Evolutionary conservation across 2,329 filamentous ascomycete genomes (phyloP).

Genomic region (Curvularia spicifera): DNA sequence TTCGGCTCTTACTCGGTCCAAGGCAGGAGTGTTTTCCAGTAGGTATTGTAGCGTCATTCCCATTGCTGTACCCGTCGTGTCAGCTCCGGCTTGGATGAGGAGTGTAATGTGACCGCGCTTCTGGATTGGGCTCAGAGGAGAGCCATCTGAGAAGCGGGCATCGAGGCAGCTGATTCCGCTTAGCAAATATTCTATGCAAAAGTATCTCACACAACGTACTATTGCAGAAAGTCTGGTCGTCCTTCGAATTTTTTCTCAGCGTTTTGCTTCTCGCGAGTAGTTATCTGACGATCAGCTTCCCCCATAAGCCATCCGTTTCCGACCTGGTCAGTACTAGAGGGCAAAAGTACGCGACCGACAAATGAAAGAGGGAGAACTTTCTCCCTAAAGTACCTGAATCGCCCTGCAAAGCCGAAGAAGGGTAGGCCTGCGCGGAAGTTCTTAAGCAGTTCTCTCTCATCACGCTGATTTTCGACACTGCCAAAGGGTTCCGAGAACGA

Average conservation of each 20-base stretch:
- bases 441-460: conserved; percentile 47
- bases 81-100: conserved; percentile 49
- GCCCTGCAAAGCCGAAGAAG: conserved; percentile 48
- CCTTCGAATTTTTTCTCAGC: conserved; percentile 27
- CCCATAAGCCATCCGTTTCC: conserved; percentile 51
- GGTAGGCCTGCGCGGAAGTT: conserved; percentile 49
- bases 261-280: conserved; percentile 36
- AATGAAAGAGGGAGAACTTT: conserved; percentile 36
- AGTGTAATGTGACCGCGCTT: conserved; percentile 49
- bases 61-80: conserved; percentile 46
- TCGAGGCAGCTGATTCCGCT: conserved; percentile 38
- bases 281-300: conserved; percentile 45
- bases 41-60: conserved; percentile 44
- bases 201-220: conserved; percentile 22
- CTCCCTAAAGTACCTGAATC: conserved; percentile 48
- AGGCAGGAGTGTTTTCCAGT: conserved; percentile 20
- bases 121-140: conserved; percentile 39
- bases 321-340: conserved; percentile 33
- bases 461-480: conserved; percentile 49
- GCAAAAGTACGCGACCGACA: conserved; percentile 40
- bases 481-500: conserved; percentile 50
- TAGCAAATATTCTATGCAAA: not conserved
- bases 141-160: conserved; percentile 39
- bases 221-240: conserved; percentile 46
- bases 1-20: conserved; percentile 31